phyloP scores from a whole-genome alignment of 495 filamentous ascomycete species.

The Talaromyces thailandensis region DNA sequence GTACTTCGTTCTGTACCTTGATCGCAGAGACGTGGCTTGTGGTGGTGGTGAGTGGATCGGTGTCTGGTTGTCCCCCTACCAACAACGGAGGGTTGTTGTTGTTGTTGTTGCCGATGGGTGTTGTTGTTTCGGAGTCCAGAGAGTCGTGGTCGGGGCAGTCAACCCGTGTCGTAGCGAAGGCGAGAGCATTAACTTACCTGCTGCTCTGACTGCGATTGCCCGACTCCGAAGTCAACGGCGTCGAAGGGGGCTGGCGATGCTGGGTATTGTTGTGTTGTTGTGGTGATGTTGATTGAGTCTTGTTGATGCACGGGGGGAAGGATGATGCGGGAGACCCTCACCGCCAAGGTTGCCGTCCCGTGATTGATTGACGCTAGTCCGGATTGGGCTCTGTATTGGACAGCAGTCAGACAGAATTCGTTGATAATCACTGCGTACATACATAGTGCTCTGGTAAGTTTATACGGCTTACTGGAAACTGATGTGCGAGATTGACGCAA shows the following conservation, averaged over 20 bases:
- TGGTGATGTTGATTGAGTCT: not conserved
- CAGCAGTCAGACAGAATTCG: too few relatives aligned
- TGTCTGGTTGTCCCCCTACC: not conserved
- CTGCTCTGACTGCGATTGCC: slow-evolving; percentile 6
- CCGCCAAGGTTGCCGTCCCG: slow-evolving; percentile 2
- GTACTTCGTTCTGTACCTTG: not conserved
- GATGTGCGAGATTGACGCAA: not conserved
- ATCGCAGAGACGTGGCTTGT: slow-evolving; percentile 4
- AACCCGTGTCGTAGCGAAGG: not conserved
- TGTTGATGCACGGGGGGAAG: slow-evolving; percentile 6
- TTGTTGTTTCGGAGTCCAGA: slow-evolving; percentile 21
- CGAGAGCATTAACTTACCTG: not conserved
- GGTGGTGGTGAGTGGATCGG: slow-evolving; percentile 10
- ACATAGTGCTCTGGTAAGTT: too few relatives aligned
- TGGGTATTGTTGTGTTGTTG: not conserved
- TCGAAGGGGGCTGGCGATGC: slow-evolving; percentile 2
- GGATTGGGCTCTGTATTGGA: not conserved
- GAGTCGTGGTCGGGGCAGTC: slow-evolving; percentile 14
- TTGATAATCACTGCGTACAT: too few relatives aligned
- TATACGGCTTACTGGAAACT: not conserved
- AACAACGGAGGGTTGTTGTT: slow-evolving; percentile 5
- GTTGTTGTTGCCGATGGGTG: slow-evolving; percentile 5
- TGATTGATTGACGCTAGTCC: not conserved
- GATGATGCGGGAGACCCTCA: not conserved
- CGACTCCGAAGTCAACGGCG: slow-evolving; percentile 8